phyloP scores from a whole-genome alignment of 2,329 filamentous ascomycete species.

The Fusarium ambrosium region DNA sequence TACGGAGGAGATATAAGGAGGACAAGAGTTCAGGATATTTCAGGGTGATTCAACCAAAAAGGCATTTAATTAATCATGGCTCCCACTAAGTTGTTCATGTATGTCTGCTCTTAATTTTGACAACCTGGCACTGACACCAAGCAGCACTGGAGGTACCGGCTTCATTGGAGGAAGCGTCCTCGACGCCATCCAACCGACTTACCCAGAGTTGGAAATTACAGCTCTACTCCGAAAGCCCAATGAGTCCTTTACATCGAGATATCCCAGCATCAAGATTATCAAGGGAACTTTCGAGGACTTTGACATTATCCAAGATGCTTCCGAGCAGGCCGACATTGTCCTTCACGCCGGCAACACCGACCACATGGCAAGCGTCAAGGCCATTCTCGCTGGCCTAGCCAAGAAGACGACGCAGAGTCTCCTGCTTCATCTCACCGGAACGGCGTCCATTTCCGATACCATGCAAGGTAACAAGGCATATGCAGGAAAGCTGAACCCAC shows the following conservation, averaged over 20 bases:
- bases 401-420: background rate
- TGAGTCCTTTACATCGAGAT: background rate
- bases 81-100: background rate
- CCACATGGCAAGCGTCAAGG: background rate
- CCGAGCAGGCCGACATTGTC: background rate
- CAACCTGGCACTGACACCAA: background rate
- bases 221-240: background rate
- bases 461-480: background rate
- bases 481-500: background rate
- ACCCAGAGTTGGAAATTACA: background rate
- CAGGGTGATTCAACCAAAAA: background rate
- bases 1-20: background rate
- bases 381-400: background rate
- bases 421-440: background rate
- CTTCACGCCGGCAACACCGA: background rate
- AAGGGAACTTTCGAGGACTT: background rate
- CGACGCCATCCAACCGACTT: background rate
- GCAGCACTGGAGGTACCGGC: background rate
- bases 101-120: background rate
- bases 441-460: background rate
- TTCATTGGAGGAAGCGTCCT: conserved; percentile 1
- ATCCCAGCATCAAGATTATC: background rate
- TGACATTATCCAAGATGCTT: background rate
- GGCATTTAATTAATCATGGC: background rate
- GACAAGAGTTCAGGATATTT: background rate